These are phyloP conservation scores for Calophaca sinica DNA, from an alignment of 306 rosid genomes.

Conservation along the genomic window DNA sequence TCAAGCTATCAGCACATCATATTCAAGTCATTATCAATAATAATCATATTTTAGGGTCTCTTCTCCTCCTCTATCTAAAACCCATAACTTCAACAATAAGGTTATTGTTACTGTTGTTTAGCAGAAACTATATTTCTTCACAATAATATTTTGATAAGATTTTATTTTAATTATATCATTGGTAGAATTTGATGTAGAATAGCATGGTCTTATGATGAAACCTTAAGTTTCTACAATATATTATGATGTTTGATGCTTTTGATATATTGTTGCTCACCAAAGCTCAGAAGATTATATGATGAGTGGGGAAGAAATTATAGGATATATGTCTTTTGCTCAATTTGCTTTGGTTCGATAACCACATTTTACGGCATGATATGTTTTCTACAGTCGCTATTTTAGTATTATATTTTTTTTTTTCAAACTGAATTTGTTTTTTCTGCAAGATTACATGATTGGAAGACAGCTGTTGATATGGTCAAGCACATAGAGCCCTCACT, in stretches of 20 bases:
- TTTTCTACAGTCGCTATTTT: constrained; percentile 40
- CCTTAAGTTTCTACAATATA: constrained; percentile 14
- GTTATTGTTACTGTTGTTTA: background rate
- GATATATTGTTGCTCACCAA: constrained; percentile 12
- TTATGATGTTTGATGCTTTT: constrained; percentile 28
- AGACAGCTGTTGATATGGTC: constrained; percentile 67
- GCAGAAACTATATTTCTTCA: constrained; percentile 1
- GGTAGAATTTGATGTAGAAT: constrained; percentile 35
- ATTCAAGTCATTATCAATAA: too few species aligned
- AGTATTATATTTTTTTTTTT: constrained; percentile 34
- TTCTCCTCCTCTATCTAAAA: too few species aligned
- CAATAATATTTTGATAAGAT: constrained; percentile 1
- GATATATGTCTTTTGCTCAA: too few species aligned
- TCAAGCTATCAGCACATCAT: too few species aligned
- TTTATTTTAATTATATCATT: constrained; percentile 14
- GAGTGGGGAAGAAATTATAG: constrained; percentile 1
- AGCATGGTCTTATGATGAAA: constrained; percentile 23
- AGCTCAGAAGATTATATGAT: background rate
- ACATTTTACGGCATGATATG: constrained; percentile 21
- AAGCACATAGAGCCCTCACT: constrained; percentile 81
- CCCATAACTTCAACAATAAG: too few species aligned
- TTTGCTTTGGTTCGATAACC: constrained; percentile 37
- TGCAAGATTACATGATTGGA: constrained; percentile 87
- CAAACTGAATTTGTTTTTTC: constrained; percentile 52
- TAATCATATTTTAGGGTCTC: too few species aligned